Evolutionary conservation across 345 rosid species (phyloP), one percentile per base, ranked within the genome.

Genomic region (Aquilaria sinensis): DNA sequence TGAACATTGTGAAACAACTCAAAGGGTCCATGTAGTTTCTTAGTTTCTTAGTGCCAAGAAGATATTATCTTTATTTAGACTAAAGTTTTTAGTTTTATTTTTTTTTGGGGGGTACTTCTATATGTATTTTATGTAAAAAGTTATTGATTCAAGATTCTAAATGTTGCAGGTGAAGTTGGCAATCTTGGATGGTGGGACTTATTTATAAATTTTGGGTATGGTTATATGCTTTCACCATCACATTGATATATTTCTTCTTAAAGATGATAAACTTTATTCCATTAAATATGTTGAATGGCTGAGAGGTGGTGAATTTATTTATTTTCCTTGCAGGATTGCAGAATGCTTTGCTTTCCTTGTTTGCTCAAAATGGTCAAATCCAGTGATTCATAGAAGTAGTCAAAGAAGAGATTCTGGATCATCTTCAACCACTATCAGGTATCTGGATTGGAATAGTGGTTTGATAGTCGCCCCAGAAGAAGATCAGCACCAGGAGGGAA

Each of bases 111-210:
- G 23, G 43, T 6, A 37, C 8, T 37, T 37, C 8, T 37, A 37
- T 37, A 5, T 9, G 8, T 37, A 37, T 9, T 37, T 37, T 37
- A 5, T 9, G 8, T 37, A 9, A 37, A 37, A 37, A 37, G 7
- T 37, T 37, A 37, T 4, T 37, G 43, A 37, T 37, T 37, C 8
- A 9, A 37, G 43, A 37, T 37, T 37, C 43, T 49, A 53, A 65
- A 65, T 68, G 57, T 72, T 51, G 47, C 86, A 93, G 98, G 98
- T 56, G 89, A 81, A 71, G 85, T 89, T 4, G 88, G 92, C 70
- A 84, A 97, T 74, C 91, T 94, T 78, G 82, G 96, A 75, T 89
- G 98, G 98, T 92, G 98, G 98, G 93, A 86, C 70, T 76, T 92
- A 76, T 92, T 92, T 73, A 81, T 89, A 63, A 92, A 86, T 75